Conservation (phyloP, 768 basidiomycete genomes). For the Filobasidium wieringae region DNA sequence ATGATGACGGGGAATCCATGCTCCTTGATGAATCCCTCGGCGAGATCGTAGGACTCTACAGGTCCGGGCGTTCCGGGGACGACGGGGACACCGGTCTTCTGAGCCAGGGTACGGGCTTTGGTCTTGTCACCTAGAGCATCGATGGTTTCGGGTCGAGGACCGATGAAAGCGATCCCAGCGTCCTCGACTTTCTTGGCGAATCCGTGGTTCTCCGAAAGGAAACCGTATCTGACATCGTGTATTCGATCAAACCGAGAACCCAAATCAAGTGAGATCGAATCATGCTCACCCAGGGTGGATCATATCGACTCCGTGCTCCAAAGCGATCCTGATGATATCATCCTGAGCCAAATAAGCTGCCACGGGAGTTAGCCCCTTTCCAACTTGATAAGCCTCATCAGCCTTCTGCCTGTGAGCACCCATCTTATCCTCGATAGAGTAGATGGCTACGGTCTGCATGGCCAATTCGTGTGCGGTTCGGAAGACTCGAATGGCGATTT, state of each 20-base stretch:
- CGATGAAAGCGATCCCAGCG: conserved; percentile 93
- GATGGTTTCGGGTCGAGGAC: conserved; percentile 89
- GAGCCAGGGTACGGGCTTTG: conserved; percentile 82
- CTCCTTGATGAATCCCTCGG: conserved; percentile 80
- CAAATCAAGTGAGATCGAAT: background rate
- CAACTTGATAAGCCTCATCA: conserved; percentile 97
- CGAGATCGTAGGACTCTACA: conserved; percentile 65
- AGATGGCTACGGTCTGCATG: conserved; percentile 98
- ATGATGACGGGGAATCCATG: conserved; percentile 98
- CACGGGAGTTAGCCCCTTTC: conserved; percentile 89
- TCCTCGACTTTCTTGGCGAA: conserved; percentile 98
- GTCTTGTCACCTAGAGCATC: conserved; percentile 98
- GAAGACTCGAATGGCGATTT: conserved; percentile 99
- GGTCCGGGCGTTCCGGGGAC: conserved; percentile 98
- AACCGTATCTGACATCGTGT: conserved; percentile 61
- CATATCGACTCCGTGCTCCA: conserved; percentile 99
- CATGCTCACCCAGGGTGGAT: conserved; percentile 94
- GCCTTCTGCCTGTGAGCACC: conserved; percentile 98
- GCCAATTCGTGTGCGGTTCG: conserved; percentile 95
- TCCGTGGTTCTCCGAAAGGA: conserved; percentile 89
- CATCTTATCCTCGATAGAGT: conserved; percentile 90
- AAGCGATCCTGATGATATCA: conserved; percentile 88
- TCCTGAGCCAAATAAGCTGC: conserved; percentile 95
- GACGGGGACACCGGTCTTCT: conserved; percentile 82
- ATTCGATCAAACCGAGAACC: background rate